Conservation (phyloP, 2,329 filamentous ascomycete genomes). For the Grosmannia serpens region DNA sequence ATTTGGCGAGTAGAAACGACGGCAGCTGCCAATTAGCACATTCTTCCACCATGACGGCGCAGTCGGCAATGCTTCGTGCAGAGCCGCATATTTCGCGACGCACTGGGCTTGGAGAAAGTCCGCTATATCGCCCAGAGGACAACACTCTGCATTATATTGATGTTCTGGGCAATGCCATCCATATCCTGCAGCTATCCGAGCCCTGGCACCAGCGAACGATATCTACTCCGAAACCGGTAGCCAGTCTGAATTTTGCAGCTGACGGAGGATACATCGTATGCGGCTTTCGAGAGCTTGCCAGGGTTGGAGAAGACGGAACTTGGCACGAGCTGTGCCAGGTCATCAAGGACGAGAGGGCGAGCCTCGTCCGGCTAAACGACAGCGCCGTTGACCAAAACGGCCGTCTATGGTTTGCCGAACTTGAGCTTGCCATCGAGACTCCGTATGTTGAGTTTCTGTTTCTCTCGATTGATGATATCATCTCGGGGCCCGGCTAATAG, state of each 20-base stretch:
- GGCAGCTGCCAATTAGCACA: neutral
- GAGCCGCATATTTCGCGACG: neutral
- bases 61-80: neutral
- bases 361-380: neutral
- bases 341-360: neutral
- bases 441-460: neutral
- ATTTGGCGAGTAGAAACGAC: neutral
- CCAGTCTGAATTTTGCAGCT: neutral
- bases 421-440: neutral
- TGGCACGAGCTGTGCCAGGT: neutral
- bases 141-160: neutral
- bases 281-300: neutral
- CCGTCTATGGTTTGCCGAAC: neutral
- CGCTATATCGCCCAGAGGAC: neutral
- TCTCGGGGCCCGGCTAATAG: neutral
- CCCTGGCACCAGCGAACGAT: neutral
- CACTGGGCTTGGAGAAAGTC: neutral
- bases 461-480: neutral
- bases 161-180: neutral
- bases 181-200: neutral
- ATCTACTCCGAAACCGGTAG: neutral
- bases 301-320: neutral
- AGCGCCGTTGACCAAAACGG: neutral
- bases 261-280: neutral
- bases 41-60: neutral